These are phyloP conservation scores for Diplocarpon rosae DNA, from an alignment of 2,329 filamentous ascomycete genomes.

Conservation along the genomic window DNA sequence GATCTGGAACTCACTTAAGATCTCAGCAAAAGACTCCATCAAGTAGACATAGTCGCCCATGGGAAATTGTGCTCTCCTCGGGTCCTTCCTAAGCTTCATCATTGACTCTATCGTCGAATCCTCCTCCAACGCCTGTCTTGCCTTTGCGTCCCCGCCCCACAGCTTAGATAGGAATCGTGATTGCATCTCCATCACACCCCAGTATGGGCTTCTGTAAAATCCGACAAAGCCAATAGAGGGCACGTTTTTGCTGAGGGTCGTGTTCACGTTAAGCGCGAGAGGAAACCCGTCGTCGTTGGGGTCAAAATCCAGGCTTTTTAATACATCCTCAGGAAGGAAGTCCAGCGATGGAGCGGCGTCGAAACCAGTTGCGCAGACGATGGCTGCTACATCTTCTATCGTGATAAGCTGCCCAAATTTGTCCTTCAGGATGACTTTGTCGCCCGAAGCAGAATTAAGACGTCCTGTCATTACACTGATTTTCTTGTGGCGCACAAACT, in stretches of 20 bases:
- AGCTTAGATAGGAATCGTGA: slow-evolving; percentile 53
- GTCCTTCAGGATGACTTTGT: slow-evolving; percentile 25
- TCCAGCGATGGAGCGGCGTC: slow-evolving; percentile 51
- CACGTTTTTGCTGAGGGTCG: slow-evolving; percentile 48
- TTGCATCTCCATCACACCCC: slow-evolving; percentile 84
- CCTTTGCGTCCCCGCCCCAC: slow-evolving; percentile 36
- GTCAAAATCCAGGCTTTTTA: slow-evolving; percentile 46
- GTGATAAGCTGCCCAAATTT: slow-evolving; percentile 13
- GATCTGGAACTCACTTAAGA: slow-evolving; percentile 32
- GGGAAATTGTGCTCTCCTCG: slow-evolving; percentile 55
- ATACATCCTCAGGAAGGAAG: slow-evolving; percentile 48
- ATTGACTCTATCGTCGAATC: slow-evolving; percentile 21
- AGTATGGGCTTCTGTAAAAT: slow-evolving; percentile 76
- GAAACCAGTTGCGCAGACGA: slow-evolving; percentile 70
- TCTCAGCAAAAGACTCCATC: slow-evolving; percentile 57
- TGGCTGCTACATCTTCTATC: slow-evolving; percentile 48
- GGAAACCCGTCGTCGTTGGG: slow-evolving; percentile 38
- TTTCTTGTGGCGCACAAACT: slow-evolving; percentile 58
- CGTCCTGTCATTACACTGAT: slow-evolving; percentile 34
- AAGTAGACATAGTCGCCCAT: slow-evolving; percentile 74
- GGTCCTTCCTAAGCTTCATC: slow-evolving; percentile 21
- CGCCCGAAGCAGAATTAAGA: slow-evolving; percentile 4
- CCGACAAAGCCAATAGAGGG: slow-evolving; percentile 67
- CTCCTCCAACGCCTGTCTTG: slow-evolving; percentile 18
- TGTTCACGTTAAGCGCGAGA: slow-evolving; percentile 56